Evolutionary conservation across 1,139 yeast genomes (phyloP).

Genomic region (Kodamaea fungicola): DNA sequence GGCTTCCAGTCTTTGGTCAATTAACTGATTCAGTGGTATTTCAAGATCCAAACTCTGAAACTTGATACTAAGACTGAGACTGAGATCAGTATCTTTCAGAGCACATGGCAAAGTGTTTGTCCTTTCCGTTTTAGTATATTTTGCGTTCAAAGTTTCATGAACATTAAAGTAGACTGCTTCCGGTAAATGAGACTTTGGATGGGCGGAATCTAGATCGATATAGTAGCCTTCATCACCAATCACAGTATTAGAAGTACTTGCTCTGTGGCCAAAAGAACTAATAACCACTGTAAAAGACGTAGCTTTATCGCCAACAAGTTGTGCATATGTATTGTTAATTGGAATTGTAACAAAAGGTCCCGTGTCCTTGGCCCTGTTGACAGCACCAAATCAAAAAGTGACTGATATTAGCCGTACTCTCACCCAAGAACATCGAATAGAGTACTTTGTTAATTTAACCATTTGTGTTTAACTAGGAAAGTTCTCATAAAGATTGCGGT

Average conservation of each 20-base stretch:
- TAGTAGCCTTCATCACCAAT: constrained; percentile 4
- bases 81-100: constrained; percentile 11
- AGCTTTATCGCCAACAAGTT: no score
- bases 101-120: constrained; percentile 28
- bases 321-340: no score
- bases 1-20: constrained; percentile 6
- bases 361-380: constrained; percentile 49
- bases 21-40: constrained; percentile 44
- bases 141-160: constrained; percentile 23
- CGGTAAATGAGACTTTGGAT: constrained; percentile 30
- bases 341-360: constrained; percentile 32
- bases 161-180: constrained; percentile 13
- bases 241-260: background rate
- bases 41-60: constrained; percentile 50
- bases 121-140: constrained; percentile 25
- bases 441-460: constrained; percentile 25
- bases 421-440: constrained; percentile 43
- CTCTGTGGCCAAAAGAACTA: background rate
- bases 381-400: constrained; percentile 52
- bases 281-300: no score
- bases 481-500: constrained; percentile 7
- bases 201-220: constrained; percentile 38
- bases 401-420: constrained; percentile 37
- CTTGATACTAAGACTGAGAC: constrained; percentile 37
- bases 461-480: constrained; percentile 23